Conservation (phyloP, 352 stramenopile species). For the Pythium vanterpoolii region DNA sequence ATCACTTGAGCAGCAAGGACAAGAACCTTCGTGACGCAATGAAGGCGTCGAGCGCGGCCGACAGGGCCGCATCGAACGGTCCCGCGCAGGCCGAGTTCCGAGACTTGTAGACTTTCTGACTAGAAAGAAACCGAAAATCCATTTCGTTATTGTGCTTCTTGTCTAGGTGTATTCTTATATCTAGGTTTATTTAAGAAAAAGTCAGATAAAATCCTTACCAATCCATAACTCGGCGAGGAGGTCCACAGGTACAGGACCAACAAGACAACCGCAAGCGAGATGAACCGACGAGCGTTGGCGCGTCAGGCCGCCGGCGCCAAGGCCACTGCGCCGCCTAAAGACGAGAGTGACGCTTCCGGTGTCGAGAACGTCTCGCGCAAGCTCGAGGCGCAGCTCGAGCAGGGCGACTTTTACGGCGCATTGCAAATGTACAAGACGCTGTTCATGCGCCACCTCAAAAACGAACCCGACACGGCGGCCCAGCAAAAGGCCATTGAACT, state of each 20-base stretch:
- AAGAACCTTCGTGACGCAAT: conserved; percentile 81
- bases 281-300: conserved; percentile 77
- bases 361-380: conserved; percentile 80
- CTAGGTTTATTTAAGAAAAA: conserved; percentile 4
- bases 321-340: conserved; percentile 12
- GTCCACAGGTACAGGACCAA: not conserved
- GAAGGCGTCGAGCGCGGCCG: conserved; percentile 38
- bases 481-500: conserved; percentile 65
- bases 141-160: conserved; percentile 9
- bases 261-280: conserved; percentile 19
- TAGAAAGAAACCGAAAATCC: not conserved
- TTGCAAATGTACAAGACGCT: conserved; percentile 91
- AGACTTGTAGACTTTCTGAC: conserved; percentile 45
- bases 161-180: not conserved
- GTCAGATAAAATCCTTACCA: conserved; percentile 2
- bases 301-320: conserved; percentile 57
- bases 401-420: conserved; percentile 84
- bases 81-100: conserved; percentile 76
- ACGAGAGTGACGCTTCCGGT: conserved; percentile 36
- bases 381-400: conserved; percentile 61
- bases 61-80: conserved; percentile 22
- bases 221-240: not conserved
- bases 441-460: conserved; percentile 84
- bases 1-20: conserved; percentile 59
- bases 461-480: conserved; percentile 46